A percentile compares a stretch with the other conserved stretches of the same genome.
phyloP scores from a whole-genome alignment of 306 rosid species.

The Inga oerstediana region DNA sequence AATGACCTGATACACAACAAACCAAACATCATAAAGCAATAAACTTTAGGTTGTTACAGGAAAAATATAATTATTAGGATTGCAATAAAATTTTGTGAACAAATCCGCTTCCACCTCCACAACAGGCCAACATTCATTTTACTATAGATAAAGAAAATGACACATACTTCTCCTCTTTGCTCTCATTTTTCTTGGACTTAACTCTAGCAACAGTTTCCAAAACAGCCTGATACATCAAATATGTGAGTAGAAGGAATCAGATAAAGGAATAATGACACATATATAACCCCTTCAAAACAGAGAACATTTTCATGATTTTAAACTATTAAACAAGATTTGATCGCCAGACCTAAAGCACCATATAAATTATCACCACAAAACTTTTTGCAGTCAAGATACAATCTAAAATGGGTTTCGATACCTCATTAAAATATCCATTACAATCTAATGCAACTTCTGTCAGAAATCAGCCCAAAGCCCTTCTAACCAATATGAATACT shows the following conservation, averaged over 20 bases:
- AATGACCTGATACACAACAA: slow-evolving; percentile 67
- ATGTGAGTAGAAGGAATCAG: slow-evolving; percentile 29
- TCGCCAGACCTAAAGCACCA: not conserved
- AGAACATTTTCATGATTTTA: not conserved
- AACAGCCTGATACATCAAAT: slow-evolving; percentile 70
- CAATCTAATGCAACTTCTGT: not conserved
- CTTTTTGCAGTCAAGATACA: slow-evolving; percentile 7
- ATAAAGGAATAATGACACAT: not conserved
- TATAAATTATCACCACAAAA: not conserved
- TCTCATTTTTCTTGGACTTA: slow-evolving; percentile 85
- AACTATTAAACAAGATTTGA: not conserved
- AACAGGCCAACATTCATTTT: slow-evolving; percentile 29
- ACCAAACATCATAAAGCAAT: slow-evolving; percentile 31
- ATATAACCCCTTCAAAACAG: slow-evolving; percentile 15
- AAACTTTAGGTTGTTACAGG: not conserved
- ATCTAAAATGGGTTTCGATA: not conserved
- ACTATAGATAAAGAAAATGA: slow-evolving; percentile 36
- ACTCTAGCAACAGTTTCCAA: slow-evolving; percentile 99
- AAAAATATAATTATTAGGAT: slow-evolving; percentile 22
- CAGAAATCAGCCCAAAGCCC: slow-evolving; percentile 23
- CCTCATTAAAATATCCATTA: slow-evolving; percentile 6
- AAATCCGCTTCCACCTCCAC: slow-evolving; percentile 25
- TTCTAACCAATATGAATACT: not conserved
- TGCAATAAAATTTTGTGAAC: slow-evolving; percentile 23
- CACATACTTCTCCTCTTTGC: slow-evolving; percentile 89